Conservation (phyloP, 2,329 filamentous ascomycete species). For the Alternaria longipes region DNA sequence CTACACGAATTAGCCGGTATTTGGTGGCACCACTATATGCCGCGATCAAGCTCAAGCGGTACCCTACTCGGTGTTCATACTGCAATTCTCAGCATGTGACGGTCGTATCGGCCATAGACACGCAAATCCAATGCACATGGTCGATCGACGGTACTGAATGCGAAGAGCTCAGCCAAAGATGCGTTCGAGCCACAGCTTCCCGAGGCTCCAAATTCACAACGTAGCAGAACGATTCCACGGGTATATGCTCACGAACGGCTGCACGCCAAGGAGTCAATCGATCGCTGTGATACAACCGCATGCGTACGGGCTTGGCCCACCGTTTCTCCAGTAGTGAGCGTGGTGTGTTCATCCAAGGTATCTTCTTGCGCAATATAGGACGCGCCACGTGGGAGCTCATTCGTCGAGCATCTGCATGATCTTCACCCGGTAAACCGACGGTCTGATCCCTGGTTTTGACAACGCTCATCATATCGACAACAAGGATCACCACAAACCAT, state of each 20-base stretch:
- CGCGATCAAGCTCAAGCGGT: not conserved
- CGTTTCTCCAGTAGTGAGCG: not conserved
- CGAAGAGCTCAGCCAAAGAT: not conserved
- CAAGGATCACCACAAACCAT: not conserved
- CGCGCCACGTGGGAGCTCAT: not conserved
- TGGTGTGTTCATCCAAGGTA: not conserved
- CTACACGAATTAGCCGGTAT: not conserved
- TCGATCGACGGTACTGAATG: not conserved
- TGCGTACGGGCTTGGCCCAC: not conserved
- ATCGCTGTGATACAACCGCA: not conserved
- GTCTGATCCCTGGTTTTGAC: not conserved
- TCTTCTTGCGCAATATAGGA: not conserved
- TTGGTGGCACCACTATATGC: not conserved
- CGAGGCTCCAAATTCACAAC: not conserved
- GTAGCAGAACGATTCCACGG: too few species aligned
- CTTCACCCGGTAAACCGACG: not conserved
- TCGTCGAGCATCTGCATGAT: constrained; percentile 7
- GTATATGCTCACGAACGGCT: not conserved
- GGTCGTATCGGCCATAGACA: not conserved
- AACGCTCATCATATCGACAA: not conserved
- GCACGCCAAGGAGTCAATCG: not conserved
- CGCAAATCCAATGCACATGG: not conserved
- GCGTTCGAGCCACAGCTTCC: not conserved
- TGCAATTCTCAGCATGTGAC: not conserved
- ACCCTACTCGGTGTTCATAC: not conserved